These are phyloP conservation scores for Silene coronaria DNA, from an alignment of 179 eudicot species.

Conservation along the genomic window DNA sequence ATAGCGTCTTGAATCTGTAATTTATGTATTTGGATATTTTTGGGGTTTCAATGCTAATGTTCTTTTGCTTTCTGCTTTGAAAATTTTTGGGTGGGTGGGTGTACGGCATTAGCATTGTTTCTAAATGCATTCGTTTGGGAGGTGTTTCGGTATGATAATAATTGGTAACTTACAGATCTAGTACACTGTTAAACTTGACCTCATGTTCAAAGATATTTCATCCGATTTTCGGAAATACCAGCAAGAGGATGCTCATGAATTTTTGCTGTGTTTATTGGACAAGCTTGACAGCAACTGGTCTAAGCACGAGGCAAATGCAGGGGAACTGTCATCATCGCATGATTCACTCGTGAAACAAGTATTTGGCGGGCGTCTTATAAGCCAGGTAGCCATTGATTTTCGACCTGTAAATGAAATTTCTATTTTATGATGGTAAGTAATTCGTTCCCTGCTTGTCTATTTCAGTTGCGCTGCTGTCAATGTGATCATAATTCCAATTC, in stretches of 20 bases:
- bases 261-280: slow-evolving; percentile 69
- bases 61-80: not conserved
- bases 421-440: not conserved
- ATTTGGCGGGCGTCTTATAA: slow-evolving; percentile 85
- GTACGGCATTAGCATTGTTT: not conserved
- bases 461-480: slow-evolving; percentile 67
- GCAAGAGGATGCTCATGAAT: slow-evolving; percentile 96
- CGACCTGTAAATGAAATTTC: not conserved
- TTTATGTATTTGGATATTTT: not conserved
- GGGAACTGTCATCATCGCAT: slow-evolving; percentile 12
- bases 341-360: slow-evolving; percentile 60
- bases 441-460: not conserved
- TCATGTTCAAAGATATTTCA: slow-evolving; percentile 48
- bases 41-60: not conserved
- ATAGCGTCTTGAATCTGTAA: not conserved
- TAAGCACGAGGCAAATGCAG: slow-evolving; percentile 21
- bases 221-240: slow-evolving; percentile 53
- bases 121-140: not conserved
- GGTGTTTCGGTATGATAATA: not conserved
- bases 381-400: slow-evolving; percentile 50
- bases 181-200: slow-evolving; percentile 39
- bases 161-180: not conserved
- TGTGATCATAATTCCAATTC: slow-evolving; percentile 79
- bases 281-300: slow-evolving; percentile 60
- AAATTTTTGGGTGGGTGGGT: not conserved